Percentiles rank a stretch among this genome's conserved stretches.
phyloP scores from a whole-genome alignment of 148 eudicot genomes.

The Rhododendron ovatum region DNA sequence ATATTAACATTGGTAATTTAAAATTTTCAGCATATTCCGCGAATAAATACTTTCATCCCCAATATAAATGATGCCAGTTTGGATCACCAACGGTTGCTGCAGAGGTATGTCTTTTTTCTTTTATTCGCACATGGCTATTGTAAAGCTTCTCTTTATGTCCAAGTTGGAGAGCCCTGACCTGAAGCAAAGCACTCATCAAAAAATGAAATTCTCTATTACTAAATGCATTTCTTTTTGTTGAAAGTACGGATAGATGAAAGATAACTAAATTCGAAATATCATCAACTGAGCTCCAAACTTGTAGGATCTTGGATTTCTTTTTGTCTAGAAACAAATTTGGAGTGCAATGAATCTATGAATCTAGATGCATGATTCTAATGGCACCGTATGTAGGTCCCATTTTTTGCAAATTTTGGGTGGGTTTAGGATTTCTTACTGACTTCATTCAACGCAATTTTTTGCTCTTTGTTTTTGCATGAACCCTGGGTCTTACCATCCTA shows the following conservation, averaged over 20 bases:
- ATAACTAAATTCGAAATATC: too few relatives aligned
- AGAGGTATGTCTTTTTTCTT: conserved; percentile 45
- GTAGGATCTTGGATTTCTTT: not conserved
- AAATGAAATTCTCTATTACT: not conserved
- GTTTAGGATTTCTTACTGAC: not conserved
- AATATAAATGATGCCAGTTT: conserved; percentile 66
- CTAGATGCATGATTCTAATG: not conserved
- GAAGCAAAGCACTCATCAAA: not conserved
- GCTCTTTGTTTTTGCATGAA: not conserved
- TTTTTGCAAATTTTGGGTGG: not conserved
- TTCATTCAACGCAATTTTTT: not conserved
- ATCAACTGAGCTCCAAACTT: not conserved
- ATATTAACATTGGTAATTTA: conserved; percentile 3
- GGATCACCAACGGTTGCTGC: conserved; percentile 71
- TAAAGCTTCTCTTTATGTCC: not conserved
- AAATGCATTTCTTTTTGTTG: not conserved
- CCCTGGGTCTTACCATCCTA: not conserved
- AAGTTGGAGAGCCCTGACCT: not conserved
- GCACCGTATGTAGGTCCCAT: not conserved
- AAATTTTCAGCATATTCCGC: conserved; percentile 65
- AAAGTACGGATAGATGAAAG: not conserved
- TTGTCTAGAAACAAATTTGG: not conserved
- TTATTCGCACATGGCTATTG: not conserved
- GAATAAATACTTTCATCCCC: conserved; percentile 71
- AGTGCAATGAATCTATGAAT: not conserved